phyloP scores from a whole-genome alignment of 2,329 filamentous ascomycete species.

The Hypoxylon sp. region DNA sequence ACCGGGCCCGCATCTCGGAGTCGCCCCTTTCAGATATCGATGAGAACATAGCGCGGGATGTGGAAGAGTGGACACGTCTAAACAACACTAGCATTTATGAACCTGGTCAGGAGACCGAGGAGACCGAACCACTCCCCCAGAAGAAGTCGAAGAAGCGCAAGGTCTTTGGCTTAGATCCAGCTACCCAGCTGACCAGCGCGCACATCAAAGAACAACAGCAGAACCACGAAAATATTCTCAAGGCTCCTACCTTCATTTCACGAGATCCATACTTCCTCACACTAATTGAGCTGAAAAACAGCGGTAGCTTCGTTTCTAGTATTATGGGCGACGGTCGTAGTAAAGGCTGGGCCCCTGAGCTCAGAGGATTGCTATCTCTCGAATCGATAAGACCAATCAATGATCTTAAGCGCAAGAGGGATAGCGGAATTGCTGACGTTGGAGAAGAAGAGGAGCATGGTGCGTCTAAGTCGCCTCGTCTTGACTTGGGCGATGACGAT shows the following conservation, averaged over 20 bases:
- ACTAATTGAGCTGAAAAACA: slow-evolving; percentile 91
- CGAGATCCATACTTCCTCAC: slow-evolving; percentile 88
- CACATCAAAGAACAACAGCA: slow-evolving; percentile 89
- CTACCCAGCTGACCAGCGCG: slow-evolving; percentile 80
- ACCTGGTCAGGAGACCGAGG: slow-evolving; percentile 68
- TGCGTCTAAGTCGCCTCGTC: slow-evolving; percentile 75
- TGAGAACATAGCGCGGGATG: slow-evolving; percentile 70
- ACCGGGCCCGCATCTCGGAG: slow-evolving; percentile 74
- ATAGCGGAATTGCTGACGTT: slow-evolving; percentile 86
- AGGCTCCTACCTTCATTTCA: slow-evolving; percentile 84
- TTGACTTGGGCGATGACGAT: slow-evolving; percentile 76
- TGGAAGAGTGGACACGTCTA: slow-evolving; percentile 69
- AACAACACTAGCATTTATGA: slow-evolving; percentile 72
- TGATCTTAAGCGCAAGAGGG: slow-evolving; percentile 93
- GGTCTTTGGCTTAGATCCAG: slow-evolving; percentile 82
- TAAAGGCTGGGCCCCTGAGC: slow-evolving; percentile 88
- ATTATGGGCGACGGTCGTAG: slow-evolving; percentile 86
- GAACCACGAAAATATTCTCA: slow-evolving; percentile 88
- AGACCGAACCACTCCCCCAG: slow-evolving; percentile 75
- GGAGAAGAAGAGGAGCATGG: slow-evolving; percentile 74
- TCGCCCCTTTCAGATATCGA: slow-evolving; percentile 79
- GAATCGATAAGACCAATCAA: slow-evolving; percentile 81
- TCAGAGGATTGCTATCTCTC: slow-evolving; percentile 91
- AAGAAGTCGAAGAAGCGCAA: slow-evolving; percentile 85
- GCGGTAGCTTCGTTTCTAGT: slow-evolving; percentile 87